A percentile compares a stretch with the other conserved stretches of the same genome.
phyloP scores from a whole-genome alignment of 805 yeast species.

The Huiozyma naganishii region DNA sequence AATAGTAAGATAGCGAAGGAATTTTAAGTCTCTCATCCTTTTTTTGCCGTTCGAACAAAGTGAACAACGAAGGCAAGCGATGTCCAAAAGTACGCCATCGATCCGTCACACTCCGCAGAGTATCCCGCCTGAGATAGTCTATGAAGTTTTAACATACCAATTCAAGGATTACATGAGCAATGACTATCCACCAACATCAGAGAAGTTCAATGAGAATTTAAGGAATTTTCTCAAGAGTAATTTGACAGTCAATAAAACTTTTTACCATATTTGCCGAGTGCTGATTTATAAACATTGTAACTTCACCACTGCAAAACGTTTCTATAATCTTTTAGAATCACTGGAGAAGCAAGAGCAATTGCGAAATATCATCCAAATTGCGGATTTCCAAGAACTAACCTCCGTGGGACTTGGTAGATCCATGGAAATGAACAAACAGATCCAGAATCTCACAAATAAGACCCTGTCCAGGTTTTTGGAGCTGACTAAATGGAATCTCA shows the following conservation, averaged over 20 bases:
- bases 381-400: slow-evolving; percentile 84
- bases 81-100: too few relatives aligned
- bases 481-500: slow-evolving; percentile 49
- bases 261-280: slow-evolving; percentile 46
- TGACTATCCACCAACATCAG: slow-evolving; percentile 40
- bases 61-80: too few relatives aligned
- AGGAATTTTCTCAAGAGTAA: slow-evolving; percentile 42
- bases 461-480: slow-evolving; percentile 57
- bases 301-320: slow-evolving; percentile 72
- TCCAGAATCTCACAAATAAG: slow-evolving; percentile 74
- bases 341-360: slow-evolving; percentile 36
- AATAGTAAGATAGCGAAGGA: too few relatives aligned
- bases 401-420: slow-evolving; percentile 85
- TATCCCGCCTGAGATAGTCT: slow-evolving; percentile 46
- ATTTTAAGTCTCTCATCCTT: too few relatives aligned
- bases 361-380: slow-evolving; percentile 51
- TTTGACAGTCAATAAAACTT: slow-evolving; percentile 45
- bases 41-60: too few relatives aligned
- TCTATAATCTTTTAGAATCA: slow-evolving; percentile 56
- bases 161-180: slow-evolving; percentile 40
- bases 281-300: slow-evolving; percentile 56
- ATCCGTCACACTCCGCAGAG: too few relatives aligned
- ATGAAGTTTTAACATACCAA: slow-evolving; percentile 44
- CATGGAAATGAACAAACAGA: slow-evolving; percentile 79
- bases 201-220: slow-evolving; percentile 33